Conservation (phyloP, 2,329 filamentous ascomycete genomes). For the Coleophoma cylindrospora region DNA sequence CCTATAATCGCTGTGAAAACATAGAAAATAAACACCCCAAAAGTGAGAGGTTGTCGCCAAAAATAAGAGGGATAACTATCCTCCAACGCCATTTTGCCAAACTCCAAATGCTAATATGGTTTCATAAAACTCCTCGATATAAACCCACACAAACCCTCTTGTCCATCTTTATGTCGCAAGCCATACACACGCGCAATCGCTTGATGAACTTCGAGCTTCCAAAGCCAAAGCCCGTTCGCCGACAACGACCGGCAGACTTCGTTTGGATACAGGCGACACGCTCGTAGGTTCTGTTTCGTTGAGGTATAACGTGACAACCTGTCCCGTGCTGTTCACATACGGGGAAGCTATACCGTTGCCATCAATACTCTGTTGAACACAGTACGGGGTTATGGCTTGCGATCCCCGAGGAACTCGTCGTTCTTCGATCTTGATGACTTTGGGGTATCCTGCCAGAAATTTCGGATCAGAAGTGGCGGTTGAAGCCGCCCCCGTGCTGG, state of each 20-base stretch:
- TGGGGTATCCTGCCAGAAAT: conserved; percentile 39
- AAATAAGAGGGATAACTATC: no score
- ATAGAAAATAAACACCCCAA: no score
- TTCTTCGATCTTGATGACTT: conserved; percentile 62
- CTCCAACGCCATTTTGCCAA: no score
- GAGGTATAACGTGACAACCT: conserved; percentile 18
- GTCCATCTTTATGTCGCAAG: not conserved
- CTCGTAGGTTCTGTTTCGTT: conserved; percentile 21
- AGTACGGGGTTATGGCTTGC: conserved; percentile 46
- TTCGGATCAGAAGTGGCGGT: conserved; percentile 14
- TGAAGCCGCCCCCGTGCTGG: conserved; percentile 6
- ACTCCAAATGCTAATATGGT: no score
- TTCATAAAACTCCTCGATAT: no score
- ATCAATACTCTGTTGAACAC: conserved; percentile 58
- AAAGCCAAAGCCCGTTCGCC: not conserved
- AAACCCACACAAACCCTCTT: no score
- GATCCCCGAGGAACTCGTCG: conserved; percentile 36
- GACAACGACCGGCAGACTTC: no score
- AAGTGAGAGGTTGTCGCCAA: no score
- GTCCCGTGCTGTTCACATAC: conserved; percentile 16
- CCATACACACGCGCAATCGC: conserved; percentile 7
- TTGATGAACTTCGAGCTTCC: not conserved
- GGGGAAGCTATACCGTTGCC: conserved; percentile 34
- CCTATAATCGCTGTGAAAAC: no score
- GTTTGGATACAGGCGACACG: not conserved